Evolutionary conservation across 2,329 filamentous ascomycete genomes (phyloP).

Genomic region (Ophiostoma quercus): DNA sequence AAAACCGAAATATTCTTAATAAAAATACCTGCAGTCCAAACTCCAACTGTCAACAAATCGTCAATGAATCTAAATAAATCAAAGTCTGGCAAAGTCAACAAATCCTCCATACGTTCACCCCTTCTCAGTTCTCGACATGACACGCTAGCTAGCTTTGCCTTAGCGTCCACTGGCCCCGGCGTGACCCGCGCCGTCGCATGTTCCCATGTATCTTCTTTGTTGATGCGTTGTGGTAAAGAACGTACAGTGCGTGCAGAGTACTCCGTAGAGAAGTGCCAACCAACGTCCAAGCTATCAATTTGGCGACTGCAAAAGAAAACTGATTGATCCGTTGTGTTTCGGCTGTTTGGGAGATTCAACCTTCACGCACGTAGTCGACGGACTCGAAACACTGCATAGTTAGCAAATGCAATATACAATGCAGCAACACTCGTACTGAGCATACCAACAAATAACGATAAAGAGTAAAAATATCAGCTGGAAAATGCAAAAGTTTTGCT

Average conservation of each 20-base stretch:
- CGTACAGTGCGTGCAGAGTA: not conserved
- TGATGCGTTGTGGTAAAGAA: not conserved
- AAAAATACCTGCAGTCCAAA: not conserved
- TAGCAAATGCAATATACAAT: not conserved
- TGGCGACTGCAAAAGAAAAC: not conserved
- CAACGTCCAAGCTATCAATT: not conserved
- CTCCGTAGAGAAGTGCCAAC: not conserved
- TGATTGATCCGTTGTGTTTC: not conserved
- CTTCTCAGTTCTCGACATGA: not conserved
- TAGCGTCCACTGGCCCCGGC: constrained; percentile 9
- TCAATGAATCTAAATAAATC: not conserved
- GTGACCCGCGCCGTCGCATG: constrained; percentile 1
- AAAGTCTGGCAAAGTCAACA: not conserved
- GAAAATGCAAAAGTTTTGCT: too few relatives aligned
- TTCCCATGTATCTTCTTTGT: not conserved
- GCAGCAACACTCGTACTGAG: too few relatives aligned
- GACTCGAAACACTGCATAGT: constrained; percentile 2
- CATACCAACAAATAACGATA: not conserved
- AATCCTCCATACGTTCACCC: not conserved
- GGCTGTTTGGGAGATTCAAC: not conserved
- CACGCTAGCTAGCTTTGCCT: not conserved
- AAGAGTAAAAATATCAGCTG: too few relatives aligned
- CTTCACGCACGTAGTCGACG: not conserved
- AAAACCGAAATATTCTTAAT: not conserved
- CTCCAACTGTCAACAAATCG: not conserved